Base-by-base conservation (phyloP, 768 basidiomycete genomes). In the Mycena belliarum region DNA sequence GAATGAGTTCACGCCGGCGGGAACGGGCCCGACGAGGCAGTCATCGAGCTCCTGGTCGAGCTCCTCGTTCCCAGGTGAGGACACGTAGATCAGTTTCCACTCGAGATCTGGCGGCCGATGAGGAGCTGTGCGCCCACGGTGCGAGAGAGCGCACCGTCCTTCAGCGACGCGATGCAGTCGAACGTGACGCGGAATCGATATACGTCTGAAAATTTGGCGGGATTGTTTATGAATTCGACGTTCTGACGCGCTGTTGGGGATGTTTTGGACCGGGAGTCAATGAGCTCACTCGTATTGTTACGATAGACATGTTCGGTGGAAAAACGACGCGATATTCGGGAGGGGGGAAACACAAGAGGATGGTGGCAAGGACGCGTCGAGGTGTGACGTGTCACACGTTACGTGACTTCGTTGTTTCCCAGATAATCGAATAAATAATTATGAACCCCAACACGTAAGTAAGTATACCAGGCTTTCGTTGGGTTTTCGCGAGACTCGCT, bases 101-200 rank as follows among this genome's bases (percentile, higher is more conserved):
- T 99, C 97, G 61, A 99, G 85, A 73, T 99, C 97, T 96, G 61
- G n/a, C n/a, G n/a, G n/a, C n/a, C n/a, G n/a, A n/a, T n/a, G n/a
- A n/a, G n/a, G 4, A 42, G 44, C 7, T 35, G 20, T 41, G 9
- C 38, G 51, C 23, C 29, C 37, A 55, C 26, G 44, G 33, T 11
- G 25, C 25, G 49, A 20, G 16, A 25, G 33, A 24, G 10, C 65
- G 78, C 61, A 92, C 94, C 95, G 65, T 98, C 95, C 66, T 88
- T 85, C 49, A 98, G 80, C 7, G 87, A 86, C 12, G 94, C 89
- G 64, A 98, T 93, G 71, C 95, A 98, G 71, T 98, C 97, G 65
- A 99, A 99, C 2, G 94, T 96, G 68, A 98, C 95, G 63, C 91
- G 87, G 72, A 98, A 97, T 64, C 84, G 82, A 74, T 98, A 98